Percentiles rank a stretch among this genome's conserved stretches.
These are phyloP conservation scores for Spinacia oleracea DNA, from an alignment of 179 eudicot genomes.

Conservation along the genomic window DNA sequence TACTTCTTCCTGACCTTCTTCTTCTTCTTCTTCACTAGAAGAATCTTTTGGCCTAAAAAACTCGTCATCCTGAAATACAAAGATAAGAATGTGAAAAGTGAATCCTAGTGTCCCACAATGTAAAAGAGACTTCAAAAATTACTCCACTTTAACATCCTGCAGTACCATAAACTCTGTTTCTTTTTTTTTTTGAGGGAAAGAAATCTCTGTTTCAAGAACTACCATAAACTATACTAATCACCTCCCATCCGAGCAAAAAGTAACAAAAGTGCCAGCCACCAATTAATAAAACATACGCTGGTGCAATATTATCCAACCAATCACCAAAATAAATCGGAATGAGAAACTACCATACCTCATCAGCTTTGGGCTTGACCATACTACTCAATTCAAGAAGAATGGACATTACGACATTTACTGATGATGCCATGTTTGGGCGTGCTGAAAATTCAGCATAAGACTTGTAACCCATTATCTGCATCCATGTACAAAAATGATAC, in stretches of 20 bases:
- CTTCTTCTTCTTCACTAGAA: too few relatives aligned
- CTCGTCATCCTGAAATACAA: too few relatives aligned
- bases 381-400: constrained; percentile 82
- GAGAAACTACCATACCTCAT: constrained; percentile 51
- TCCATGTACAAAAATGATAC: constrained; percentile 12
- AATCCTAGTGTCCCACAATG: too few relatives aligned
- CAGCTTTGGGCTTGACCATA: constrained; percentile 74
- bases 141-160: neutral
- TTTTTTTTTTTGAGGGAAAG: too few relatives aligned
- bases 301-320: neutral
- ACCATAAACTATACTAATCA: neutral
- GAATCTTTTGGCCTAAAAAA: too few relatives aligned
- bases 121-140: too few relatives aligned
- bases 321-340: constrained; percentile 10
- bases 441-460: constrained; percentile 89
- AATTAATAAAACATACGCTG: neutral
- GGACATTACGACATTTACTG: constrained; percentile 71
- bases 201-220: neutral
- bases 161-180: neutral
- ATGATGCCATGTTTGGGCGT: constrained; percentile 75
- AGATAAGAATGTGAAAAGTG: too few relatives aligned
- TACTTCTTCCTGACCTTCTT: too few relatives aligned
- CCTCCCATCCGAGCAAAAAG: neutral
- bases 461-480: constrained; percentile 78
- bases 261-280: constrained; percentile 5